Evolutionary conservation across 805 yeast species (phyloP).

Genomic region (Candida andamanensis): DNA sequence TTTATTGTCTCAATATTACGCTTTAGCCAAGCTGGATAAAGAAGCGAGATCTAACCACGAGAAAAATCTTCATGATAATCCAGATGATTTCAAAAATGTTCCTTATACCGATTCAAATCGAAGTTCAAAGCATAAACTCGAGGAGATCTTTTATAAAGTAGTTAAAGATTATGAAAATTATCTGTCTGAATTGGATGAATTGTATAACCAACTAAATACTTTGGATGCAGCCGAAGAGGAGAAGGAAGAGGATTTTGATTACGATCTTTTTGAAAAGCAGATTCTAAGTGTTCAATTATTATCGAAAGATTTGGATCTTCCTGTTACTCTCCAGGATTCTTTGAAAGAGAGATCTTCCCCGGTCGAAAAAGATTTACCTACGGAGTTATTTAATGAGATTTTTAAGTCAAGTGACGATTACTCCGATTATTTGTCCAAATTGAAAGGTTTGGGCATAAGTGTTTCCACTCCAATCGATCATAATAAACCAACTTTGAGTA

Average conservation of each 20-base stretch:
- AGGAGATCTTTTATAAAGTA: conserved; percentile 23
- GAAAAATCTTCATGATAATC: no score
- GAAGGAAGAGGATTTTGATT: conserved; percentile 27
- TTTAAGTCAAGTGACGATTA: conserved; percentile 6
- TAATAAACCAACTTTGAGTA: conserved; percentile 26
- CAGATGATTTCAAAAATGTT: conserved; percentile 1
- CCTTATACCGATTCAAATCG: conserved; percentile 20
- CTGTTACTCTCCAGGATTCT: conserved; percentile 43
- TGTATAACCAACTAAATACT: conserved; percentile 7
- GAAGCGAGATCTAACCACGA: no score
- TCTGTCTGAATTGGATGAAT: conserved; percentile 17
- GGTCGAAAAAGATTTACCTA: not conserved
- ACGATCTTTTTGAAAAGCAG: conserved; percentile 50
- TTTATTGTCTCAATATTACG: no score
- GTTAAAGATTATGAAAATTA: conserved; percentile 21
- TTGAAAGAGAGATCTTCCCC: conserved; percentile 14
- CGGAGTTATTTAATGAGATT: conserved; percentile 6
- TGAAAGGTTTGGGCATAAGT: conserved; percentile 36
- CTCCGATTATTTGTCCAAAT: conserved; percentile 26
- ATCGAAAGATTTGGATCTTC: conserved; percentile 62
- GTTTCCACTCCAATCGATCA: conserved; percentile 16
- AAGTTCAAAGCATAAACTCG: conserved; percentile 22
- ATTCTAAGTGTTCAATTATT: conserved; percentile 58
- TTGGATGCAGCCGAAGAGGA: conserved; percentile 16
- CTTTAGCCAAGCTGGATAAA: no score